Evolutionary conservation across 2,329 filamentous ascomycete species (phyloP).

Genomic region (Apiospora phragmitis): DNA sequence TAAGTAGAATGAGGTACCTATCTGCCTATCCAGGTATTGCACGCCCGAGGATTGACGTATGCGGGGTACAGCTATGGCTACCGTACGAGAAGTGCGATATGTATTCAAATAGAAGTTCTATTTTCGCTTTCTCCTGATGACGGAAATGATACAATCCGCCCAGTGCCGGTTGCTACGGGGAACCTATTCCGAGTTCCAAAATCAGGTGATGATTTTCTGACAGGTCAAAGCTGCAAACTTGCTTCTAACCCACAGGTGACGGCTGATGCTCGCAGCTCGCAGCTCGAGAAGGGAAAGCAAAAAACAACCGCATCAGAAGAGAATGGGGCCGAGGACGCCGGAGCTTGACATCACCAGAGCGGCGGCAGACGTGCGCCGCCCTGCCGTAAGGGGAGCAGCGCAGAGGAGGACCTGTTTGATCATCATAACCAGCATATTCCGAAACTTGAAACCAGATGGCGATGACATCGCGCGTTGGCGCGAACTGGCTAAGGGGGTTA

Average conservation of each 20-base stretch:
- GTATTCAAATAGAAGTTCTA: not conserved
- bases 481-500: slow-evolving; percentile 2
- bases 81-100: not conserved
- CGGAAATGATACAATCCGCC: not conserved
- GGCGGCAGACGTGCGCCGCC: not conserved
- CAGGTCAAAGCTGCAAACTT: slow-evolving; percentile 6
- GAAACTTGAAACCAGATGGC: slow-evolving; percentile 29
- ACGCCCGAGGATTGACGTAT: not conserved
- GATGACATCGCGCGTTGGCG: slow-evolving; percentile 1
- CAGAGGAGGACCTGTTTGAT: slow-evolving; percentile 30
- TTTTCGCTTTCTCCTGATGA: not conserved
- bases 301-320: not conserved
- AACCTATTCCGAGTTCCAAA: not conserved
- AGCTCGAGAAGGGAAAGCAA: not conserved
- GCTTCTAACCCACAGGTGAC: not conserved
- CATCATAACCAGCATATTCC: slow-evolving; percentile 29
- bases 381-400: not conserved
- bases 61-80: not conserved
- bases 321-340: slow-evolving; percentile 1
- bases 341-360: slow-evolving; percentile 4
- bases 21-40: not conserved
- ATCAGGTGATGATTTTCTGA: slow-evolving; percentile 9
- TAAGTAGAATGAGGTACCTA: not conserved
- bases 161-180: not conserved
- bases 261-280: not conserved